A percentile compares a stretch with the other conserved stretches of the same genome.
Conservation (phyloP, 352 stramenopile species). For the Globisporangium parvum region DNA sequence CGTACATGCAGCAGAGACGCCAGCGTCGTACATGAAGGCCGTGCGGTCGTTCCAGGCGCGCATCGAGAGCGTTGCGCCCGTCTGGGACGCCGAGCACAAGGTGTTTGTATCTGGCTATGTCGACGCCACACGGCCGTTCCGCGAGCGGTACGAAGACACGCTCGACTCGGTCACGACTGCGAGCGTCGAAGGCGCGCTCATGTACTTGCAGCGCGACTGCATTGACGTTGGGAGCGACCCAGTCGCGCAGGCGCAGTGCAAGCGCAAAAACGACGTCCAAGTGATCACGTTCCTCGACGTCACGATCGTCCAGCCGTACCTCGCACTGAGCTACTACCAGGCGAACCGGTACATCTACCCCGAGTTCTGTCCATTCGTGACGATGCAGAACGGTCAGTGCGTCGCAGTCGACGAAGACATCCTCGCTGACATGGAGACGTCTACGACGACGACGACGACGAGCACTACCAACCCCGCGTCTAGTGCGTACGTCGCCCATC, state of each 20-base stretch:
- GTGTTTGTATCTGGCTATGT: conserved; percentile 38
- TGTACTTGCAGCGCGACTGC: conserved; percentile 68
- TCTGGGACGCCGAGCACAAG: conserved; percentile 39
- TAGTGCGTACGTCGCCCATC: conserved; percentile 2
- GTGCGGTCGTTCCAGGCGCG: conserved; percentile 54
- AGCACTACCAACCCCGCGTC: neutral
- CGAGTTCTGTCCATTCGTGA: conserved; percentile 67
- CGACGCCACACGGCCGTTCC: conserved; percentile 22
- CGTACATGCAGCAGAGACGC: neutral
- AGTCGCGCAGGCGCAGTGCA: conserved; percentile 19
- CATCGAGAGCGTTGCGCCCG: conserved; percentile 40
- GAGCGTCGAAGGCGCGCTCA: conserved; percentile 58
- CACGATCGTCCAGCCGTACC: conserved; percentile 48
- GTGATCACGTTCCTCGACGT: conserved; percentile 63
- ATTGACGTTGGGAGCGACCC: conserved; percentile 45
- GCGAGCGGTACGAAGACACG: conserved; percentile 36
- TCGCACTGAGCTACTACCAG: conserved; percentile 60
- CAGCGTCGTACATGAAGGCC: conserved; percentile 34
- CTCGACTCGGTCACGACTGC: conserved; percentile 68
- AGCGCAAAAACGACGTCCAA: conserved; percentile 51
- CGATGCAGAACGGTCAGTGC: conserved; percentile 53
- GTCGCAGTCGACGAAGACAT: conserved; percentile 21
- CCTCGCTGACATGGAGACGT: conserved; percentile 12
- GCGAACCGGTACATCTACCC: conserved; percentile 48
- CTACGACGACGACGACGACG: conserved; percentile 13